phyloP scores from a whole-genome alignment of 139 green algal species.

The Auxenochlorella pyrenoidosa region DNA sequence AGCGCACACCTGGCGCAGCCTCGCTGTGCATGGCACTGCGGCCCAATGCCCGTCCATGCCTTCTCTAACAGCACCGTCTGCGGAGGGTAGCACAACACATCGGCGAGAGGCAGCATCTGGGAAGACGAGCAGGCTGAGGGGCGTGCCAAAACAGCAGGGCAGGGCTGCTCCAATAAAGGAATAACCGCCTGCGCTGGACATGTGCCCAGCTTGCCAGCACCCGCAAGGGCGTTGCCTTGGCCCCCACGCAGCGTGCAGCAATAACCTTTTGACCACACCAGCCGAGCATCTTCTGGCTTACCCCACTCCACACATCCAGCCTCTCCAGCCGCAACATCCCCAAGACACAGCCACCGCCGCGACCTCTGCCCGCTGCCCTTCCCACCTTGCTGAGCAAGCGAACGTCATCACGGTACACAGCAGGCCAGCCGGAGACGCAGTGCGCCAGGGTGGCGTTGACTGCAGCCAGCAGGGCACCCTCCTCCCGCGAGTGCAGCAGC shows the following conservation, averaged over 20 bases:
- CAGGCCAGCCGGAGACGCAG: neutral
- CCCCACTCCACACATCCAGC: no score
- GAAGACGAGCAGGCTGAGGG: neutral
- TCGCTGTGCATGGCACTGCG: neutral
- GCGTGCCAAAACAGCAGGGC: no score
- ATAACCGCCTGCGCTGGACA: no score
- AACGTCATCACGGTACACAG: neutral
- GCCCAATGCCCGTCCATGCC: neutral
- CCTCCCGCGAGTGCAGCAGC: neutral
- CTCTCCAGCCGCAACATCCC: no score
- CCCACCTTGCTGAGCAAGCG: neutral
- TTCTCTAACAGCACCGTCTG: neutral
- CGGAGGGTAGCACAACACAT: neutral
- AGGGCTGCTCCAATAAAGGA: no score
- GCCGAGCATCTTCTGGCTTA: no score
- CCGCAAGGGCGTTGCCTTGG: no score
- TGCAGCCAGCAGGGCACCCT: neutral
- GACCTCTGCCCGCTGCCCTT: no score
- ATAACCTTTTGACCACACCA: no score
- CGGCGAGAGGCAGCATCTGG: neutral
- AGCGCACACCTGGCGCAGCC: neutral
- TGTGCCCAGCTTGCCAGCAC: no score
- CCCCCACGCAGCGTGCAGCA: no score
- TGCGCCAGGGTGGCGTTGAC: conserved; percentile 3
- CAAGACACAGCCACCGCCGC: no score